phyloP scores from a whole-genome alignment of 1,139 yeast genomes.

The Candida buenavistaensis region DNA sequence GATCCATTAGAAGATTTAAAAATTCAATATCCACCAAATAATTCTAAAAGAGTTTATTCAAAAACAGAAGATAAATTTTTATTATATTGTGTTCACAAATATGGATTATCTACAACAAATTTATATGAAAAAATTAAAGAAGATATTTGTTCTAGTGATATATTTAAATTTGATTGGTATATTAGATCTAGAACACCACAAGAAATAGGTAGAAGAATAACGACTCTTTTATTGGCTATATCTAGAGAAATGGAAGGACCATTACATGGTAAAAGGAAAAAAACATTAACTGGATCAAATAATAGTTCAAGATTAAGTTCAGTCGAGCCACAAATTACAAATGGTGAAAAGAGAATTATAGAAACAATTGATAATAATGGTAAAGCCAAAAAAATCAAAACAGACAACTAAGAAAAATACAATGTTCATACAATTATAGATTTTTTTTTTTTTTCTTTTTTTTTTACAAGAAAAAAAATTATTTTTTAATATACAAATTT shows the following conservation, averaged over 20 bases:
- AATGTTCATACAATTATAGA: not conserved
- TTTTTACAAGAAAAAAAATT: no score
- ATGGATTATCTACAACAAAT: constrained; percentile 72
- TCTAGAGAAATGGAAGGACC: constrained; percentile 80
- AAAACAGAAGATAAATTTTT: constrained; percentile 85
- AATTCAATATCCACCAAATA: constrained; percentile 88
- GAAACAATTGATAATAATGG: constrained; percentile 2
- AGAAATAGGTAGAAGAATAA: constrained; percentile 80
- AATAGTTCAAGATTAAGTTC: constrained; percentile 36
- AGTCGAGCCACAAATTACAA: constrained; percentile 26
- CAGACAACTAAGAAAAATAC: no score
- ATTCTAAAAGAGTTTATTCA: constrained; percentile 81
- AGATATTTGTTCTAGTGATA: constrained; percentile 68
- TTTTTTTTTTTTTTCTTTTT: not conserved
- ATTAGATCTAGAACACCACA: constrained; percentile 80
- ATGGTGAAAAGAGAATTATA: constrained; percentile 10
- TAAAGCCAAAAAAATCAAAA: constrained; percentile 2
- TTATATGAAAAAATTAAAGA: constrained; percentile 76
- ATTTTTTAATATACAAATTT: no score
- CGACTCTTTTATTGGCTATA: constrained; percentile 74
- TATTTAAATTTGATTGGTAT: constrained; percentile 89
- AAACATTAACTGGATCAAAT: constrained; percentile 22
- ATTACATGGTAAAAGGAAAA: constrained; percentile 40
- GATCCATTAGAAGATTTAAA: constrained; percentile 77
- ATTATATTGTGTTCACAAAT: constrained; percentile 67